A percentile compares a stretch with the other conserved stretches of the same genome.
Conservation (phyloP, 2,329 filamentous ascomycete species). For the Rosellinia necatrix region DNA sequence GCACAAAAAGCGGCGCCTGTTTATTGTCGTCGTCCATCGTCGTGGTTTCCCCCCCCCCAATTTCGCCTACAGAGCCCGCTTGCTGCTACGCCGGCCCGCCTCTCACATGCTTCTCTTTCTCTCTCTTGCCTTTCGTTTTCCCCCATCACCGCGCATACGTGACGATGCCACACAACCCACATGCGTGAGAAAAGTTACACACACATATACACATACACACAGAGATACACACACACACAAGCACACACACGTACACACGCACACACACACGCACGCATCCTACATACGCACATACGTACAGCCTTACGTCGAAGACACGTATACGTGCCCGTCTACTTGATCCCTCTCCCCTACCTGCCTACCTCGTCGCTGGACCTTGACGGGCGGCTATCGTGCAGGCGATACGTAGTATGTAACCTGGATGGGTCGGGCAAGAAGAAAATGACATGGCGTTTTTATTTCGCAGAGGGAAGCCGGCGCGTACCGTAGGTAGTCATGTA, state of each 20-base stretch:
- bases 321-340: conserved; percentile 6
- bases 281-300: not conserved
- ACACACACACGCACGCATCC: too few relatives aligned
- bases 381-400: not conserved
- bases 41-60: too few relatives aligned
- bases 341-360: not conserved
- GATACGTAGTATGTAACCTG: too few relatives aligned
- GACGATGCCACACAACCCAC: too few relatives aligned
- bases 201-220: not conserved
- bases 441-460: too few relatives aligned
- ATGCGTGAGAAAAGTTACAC: not conserved
- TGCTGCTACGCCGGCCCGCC: conserved; percentile 22
- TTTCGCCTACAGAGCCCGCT: too few relatives aligned
- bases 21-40: too few relatives aligned
- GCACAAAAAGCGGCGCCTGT: too few relatives aligned
- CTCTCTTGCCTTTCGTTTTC: not conserved
- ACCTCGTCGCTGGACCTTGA: not conserved
- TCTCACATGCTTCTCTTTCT: conserved; percentile 8
- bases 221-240: not conserved
- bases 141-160: not conserved
- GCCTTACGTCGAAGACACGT: conserved; percentile 16
- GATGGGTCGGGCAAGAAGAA: too few relatives aligned
- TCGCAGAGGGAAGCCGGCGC: too few relatives aligned
- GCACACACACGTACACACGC: not conserved
- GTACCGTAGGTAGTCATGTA: too few relatives aligned